Base-by-base conservation (phyloP, 257 asterid genomes). In the Przewalskia tangutica region DNA sequence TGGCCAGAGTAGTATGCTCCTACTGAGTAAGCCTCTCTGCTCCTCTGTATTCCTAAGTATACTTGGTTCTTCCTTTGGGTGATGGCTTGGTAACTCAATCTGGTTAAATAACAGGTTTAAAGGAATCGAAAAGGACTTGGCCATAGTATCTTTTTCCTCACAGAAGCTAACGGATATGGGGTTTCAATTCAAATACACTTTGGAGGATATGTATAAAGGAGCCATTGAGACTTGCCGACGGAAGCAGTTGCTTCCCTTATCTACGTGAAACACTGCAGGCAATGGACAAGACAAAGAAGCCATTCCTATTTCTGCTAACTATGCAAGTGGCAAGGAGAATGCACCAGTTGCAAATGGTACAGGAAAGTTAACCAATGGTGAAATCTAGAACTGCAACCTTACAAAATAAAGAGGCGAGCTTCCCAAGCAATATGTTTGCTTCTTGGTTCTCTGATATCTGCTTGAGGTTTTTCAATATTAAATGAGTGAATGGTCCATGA, bases 1-100 rank as follows among this genome's bases (percentile, higher is more conserved):
- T 95, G 99, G 99, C 97, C 98, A 2, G 95, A 92, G 81, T 95
- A 95, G 84, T n/a, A 86, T 58, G 76, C 94, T 90, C 97, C 98
- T 8, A 89, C 90, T 11, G 88, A 87, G 99, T 95, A 90, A 89
- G 91, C 67, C 80, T 42, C 44, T 8, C 16, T 3, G 65, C 13
- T 77, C n/a, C 17, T 16, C 54, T 58, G 48, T 70, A 12, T 34
- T 4, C 36, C 63, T 6, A 66, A 36, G 36, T 40, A 18, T 73
- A 76, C 14, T 16, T 48, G 16, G 23, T 17, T 27, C 38, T 3
- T 60, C 40, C 18, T 3, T 44, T 42, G 27, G 4, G 16, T 18
- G 62, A 50, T 75, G 46, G 79, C 23, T 23, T 48, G 23, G 79
- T 73, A 73, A 73, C 20, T 73, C 79, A 75, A 3, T 75, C 62